Conservation (phyloP, 495 filamentous ascomycete species). For the Penicillium riverlandense region DNA sequence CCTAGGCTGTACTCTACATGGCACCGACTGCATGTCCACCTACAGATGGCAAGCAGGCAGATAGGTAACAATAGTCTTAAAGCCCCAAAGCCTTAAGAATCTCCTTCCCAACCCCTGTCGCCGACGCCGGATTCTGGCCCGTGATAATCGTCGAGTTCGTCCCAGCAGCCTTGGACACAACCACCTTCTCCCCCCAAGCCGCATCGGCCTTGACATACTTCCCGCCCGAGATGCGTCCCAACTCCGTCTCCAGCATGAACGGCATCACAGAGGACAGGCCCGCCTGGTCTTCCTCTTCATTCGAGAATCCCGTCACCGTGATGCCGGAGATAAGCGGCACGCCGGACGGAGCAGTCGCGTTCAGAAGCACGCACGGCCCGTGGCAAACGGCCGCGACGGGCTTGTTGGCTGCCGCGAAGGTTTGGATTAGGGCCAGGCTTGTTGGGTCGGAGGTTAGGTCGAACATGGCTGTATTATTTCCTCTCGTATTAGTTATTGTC, state of each 20-base stretch:
- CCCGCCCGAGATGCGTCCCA: slow-evolving; percentile 43
- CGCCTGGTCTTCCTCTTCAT: slow-evolving; percentile 55
- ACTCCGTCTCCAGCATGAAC: slow-evolving; percentile 55
- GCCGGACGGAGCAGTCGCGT: slow-evolving; percentile 47
- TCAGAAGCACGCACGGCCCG: slow-evolving; percentile 54
- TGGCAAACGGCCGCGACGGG: slow-evolving; percentile 64
- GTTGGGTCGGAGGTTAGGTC: slow-evolving; percentile 47
- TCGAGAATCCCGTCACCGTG: slow-evolving; percentile 60
- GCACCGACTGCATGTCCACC: too few relatives aligned
- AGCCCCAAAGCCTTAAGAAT: slow-evolving; percentile 32
- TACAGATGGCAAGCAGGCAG: too few relatives aligned
- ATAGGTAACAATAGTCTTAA: neutral
- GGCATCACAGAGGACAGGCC: slow-evolving; percentile 47
- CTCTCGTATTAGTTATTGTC: neutral
- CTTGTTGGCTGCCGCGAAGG: slow-evolving; percentile 56
- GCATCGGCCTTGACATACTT: slow-evolving; percentile 52
- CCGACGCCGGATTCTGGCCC: slow-evolving; percentile 68
- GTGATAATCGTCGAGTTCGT: slow-evolving; percentile 53
- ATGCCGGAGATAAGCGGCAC: slow-evolving; percentile 46
- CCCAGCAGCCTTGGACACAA: slow-evolving; percentile 37
- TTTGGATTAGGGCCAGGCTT: slow-evolving; percentile 48
- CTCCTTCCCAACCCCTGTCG: slow-evolving; percentile 49
- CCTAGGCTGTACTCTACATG: too few relatives aligned
- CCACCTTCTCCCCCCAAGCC: slow-evolving; percentile 53
- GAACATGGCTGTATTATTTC: slow-evolving; percentile 53